A percentile compares a stretch with the other conserved stretches of the same genome.
phyloP scores from a whole-genome alignment of 2,329 filamentous ascomycete species.

The Pseudogymnoascus sp. region DNA sequence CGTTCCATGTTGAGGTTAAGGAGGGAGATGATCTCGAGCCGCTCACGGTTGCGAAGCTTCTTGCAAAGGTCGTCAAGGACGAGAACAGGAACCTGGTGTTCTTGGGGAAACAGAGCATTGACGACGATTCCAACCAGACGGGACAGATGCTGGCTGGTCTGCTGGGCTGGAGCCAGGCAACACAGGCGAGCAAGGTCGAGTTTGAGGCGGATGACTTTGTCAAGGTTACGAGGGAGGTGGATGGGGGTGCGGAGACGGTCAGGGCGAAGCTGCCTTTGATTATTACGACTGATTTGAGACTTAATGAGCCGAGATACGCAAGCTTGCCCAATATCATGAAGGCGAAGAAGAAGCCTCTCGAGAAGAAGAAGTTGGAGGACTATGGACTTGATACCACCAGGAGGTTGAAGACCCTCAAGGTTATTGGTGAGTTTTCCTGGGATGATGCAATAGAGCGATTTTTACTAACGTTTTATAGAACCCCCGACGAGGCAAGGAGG shows the following conservation, averaged over 20 bases:
- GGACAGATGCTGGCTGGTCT: conserved; percentile 96
- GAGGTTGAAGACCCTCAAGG: conserved; percentile 83
- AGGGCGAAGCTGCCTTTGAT: conserved; percentile 80
- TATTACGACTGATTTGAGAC: conserved; percentile 85
- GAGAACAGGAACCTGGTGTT: conserved; percentile 89
- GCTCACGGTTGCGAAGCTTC: conserved; percentile 82
- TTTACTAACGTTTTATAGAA: conserved; percentile 43
- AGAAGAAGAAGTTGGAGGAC: conserved; percentile 82
- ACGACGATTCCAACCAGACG: conserved; percentile 91
- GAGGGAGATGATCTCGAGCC: conserved; percentile 77
- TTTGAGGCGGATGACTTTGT: conserved; percentile 62
- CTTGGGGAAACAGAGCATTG: conserved; percentile 95
- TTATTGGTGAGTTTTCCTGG: conserved; percentile 54
- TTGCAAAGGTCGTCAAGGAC: conserved; percentile 68
- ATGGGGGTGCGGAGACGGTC: conserved; percentile 89
- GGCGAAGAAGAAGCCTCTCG: conserved; percentile 98
- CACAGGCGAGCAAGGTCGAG: conserved; percentile 78
- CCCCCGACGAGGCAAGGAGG: conserved; percentile 82
- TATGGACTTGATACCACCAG: conserved; percentile 66
- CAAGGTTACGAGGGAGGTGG: conserved; percentile 82
- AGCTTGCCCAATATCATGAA: conserved; percentile 99
- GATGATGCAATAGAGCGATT: neutral
- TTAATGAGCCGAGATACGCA: conserved; percentile 94
- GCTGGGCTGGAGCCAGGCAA: conserved; percentile 88
- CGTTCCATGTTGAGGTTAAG: conserved; percentile 74